Evolutionary conservation across 1,284 basidiomycete genomes (phyloP).

Genomic region (Thelephora terrestris): DNA sequence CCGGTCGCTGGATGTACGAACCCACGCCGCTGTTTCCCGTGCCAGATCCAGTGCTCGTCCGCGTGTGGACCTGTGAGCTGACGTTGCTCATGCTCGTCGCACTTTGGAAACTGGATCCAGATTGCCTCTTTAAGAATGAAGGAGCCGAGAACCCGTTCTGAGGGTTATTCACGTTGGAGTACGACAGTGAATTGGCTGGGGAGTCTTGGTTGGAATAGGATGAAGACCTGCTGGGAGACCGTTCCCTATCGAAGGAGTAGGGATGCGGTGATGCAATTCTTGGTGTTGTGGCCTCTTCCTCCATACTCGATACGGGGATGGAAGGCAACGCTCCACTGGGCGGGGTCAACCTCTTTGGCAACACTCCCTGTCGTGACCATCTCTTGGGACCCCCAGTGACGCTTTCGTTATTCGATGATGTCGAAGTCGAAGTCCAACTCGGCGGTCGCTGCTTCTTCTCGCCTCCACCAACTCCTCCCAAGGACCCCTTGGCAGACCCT

Average conservation of each 20-base stretch:
- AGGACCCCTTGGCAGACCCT: no score
- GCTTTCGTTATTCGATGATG: constrained; percentile 33
- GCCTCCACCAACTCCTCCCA: no score
- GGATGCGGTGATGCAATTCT: constrained; percentile 20
- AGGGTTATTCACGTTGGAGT: constrained; percentile 29
- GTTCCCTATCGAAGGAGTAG: constrained; percentile 22
- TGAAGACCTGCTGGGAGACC: constrained; percentile 33
- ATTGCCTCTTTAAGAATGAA: constrained; percentile 45
- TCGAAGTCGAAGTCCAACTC: constrained; percentile 40
- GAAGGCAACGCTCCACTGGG: constrained; percentile 48
- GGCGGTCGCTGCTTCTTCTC: background rate
- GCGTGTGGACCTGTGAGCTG: constrained; percentile 33
- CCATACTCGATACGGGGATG: constrained; percentile 25
- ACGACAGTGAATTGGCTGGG: constrained; percentile 9
- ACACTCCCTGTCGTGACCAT: constrained; percentile 49
- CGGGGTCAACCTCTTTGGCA: constrained; percentile 45
- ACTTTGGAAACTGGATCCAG: constrained; percentile 44
- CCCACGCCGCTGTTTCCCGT: constrained; percentile 9
- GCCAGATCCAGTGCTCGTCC: constrained; percentile 10
- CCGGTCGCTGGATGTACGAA: constrained; percentile 15
- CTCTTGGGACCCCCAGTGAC: constrained; percentile 24
- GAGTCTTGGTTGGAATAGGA: constrained; percentile 15
- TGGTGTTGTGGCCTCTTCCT: constrained; percentile 4
- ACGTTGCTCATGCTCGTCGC: constrained; percentile 25
- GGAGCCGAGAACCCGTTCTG: constrained; percentile 36